Percentiles rank a stretch among this genome's conserved stretches.
These are phyloP conservation scores for Aspergillus biplanus DNA, from an alignment of 495 filamentous ascomycete genomes.

Conservation along the genomic window DNA sequence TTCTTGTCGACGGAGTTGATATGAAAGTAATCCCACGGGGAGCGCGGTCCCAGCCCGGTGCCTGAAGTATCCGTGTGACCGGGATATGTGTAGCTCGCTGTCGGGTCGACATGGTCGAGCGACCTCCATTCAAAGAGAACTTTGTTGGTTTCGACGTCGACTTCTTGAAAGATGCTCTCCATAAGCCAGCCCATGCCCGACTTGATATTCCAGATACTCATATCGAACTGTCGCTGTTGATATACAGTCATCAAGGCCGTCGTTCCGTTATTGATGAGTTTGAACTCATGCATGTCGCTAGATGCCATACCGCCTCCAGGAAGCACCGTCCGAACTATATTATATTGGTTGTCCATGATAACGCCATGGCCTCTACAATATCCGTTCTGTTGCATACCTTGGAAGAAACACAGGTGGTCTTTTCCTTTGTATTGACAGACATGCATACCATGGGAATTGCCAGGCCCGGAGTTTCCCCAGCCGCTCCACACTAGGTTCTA, in stretches of 20 bases:
- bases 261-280: constrained; percentile 48
- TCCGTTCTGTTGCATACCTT: constrained; percentile 56
- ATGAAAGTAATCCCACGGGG: constrained; percentile 68
- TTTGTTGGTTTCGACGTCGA: constrained; percentile 53
- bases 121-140: constrained; percentile 59
- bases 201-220: constrained; percentile 54
- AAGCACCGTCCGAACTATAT: constrained; percentile 49
- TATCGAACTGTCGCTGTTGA: constrained; percentile 56
- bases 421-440: constrained; percentile 51
- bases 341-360: constrained; percentile 55
- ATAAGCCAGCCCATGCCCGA: constrained; percentile 53
- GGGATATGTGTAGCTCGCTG: constrained; percentile 47
- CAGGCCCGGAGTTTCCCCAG: constrained; percentile 46
- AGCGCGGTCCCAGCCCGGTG: constrained; percentile 42
- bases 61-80: constrained; percentile 51
- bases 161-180: constrained; percentile 55
- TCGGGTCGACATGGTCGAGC: constrained; percentile 55
- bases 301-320: constrained; percentile 51
- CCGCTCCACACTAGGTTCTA: constrained; percentile 54
- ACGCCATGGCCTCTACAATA: constrained; percentile 58
- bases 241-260: constrained; percentile 61
- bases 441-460: constrained; percentile 48
- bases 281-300: constrained; percentile 57
- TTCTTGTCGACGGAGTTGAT: constrained; percentile 68
- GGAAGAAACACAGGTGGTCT: constrained; percentile 57